Evolutionary conservation across 139 green algal genomes (phyloP), one percentile per base, ranked within the genome.

Genomic region (Chlorella sorokiniana): DNA sequence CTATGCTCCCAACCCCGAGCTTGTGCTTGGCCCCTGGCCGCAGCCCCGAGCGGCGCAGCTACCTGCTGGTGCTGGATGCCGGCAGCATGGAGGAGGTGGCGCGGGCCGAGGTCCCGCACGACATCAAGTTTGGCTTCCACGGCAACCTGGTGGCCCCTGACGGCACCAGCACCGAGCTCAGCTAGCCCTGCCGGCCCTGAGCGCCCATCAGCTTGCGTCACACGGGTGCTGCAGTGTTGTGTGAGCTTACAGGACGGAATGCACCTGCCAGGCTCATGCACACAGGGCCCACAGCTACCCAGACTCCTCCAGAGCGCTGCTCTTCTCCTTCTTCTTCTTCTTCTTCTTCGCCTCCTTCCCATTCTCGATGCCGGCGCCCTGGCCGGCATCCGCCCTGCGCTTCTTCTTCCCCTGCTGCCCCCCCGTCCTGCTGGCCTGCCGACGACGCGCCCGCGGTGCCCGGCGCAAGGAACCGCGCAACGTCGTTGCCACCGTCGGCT

Each of bases 21-120:
- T n/a, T n/a, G n/a, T n/a, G n/a, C n/a, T n/a, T n/a, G n/a, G n/a
- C n/a, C n/a, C n/a, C n/a, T n/a, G n/a, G n/a, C n/a, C n/a, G n/a
- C n/a, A 42, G 42, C 23, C 38, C 38, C 38, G 67, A 79, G 35
- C 40, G 62, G 68, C 48, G 51, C n/a, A 75, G 69, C 56, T 84
- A 74, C 40, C 38, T 84, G 41, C 56, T 84, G 40, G 8, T 81
- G 41, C 79, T 84, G n/a, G 69, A 84, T 59, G 79, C 79, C 2
- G 33, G 42, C 41, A 81, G 45, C 41, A 68, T 84, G 79, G 9
- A 64, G n/a, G 79, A 84, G 69, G n/a, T 84, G 42, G 76, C 54
- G 42, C 76, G 62, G 0, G 76, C 76, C 4, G 3, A 18, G 40
- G 25, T 82, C 14, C 44, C 44, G 27, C 76, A 62, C 29, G 62